These are phyloP conservation scores for Aspergillus pseudotamarii DNA, from an alignment of 2,329 filamentous ascomycete species.

Conservation along the genomic window DNA sequence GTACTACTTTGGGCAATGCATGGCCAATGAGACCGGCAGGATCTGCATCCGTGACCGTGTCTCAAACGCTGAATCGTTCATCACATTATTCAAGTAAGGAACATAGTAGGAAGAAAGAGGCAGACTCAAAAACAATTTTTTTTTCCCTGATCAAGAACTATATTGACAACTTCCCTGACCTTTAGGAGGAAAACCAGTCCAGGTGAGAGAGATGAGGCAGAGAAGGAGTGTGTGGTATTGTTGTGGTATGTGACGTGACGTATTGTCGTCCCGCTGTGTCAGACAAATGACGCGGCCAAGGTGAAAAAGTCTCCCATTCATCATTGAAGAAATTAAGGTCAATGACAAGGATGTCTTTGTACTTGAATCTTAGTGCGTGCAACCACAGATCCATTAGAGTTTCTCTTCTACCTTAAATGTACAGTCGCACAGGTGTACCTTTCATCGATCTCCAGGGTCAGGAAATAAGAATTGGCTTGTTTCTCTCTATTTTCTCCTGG, in stretches of 20 bases:
- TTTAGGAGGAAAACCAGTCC: not conserved
- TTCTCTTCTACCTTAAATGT: slow-evolving; percentile 1
- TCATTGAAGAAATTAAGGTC: not conserved
- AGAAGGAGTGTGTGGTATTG: not conserved
- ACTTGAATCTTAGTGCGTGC: not conserved
- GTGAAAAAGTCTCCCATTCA: slow-evolving; percentile 2
- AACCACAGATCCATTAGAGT: not conserved
- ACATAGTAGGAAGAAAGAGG: not conserved
- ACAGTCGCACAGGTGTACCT: not conserved
- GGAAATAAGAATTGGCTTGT: not conserved
- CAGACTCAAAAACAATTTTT: not conserved
- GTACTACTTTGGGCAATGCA: not conserved
- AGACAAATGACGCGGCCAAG: slow-evolving; percentile 7
- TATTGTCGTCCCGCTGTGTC: not conserved
- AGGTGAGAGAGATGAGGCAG: not conserved
- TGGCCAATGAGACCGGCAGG: slow-evolving; percentile 17
- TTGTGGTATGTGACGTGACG: slow-evolving; percentile 6
- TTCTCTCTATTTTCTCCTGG: not conserved
- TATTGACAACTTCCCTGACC: not conserved
- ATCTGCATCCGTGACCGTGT: slow-evolving; percentile 24
- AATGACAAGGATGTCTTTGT: not conserved
- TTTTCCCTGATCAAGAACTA: not conserved
- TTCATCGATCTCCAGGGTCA: not conserved
- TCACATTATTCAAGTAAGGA: slow-evolving; percentile 9
- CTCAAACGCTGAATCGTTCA: slow-evolving; percentile 22